Evolutionary conservation across 2,329 filamentous ascomycete species (phyloP), one percentile per base, ranked within the genome.

Genomic region (Aspergillus ochraceoroseus): DNA sequence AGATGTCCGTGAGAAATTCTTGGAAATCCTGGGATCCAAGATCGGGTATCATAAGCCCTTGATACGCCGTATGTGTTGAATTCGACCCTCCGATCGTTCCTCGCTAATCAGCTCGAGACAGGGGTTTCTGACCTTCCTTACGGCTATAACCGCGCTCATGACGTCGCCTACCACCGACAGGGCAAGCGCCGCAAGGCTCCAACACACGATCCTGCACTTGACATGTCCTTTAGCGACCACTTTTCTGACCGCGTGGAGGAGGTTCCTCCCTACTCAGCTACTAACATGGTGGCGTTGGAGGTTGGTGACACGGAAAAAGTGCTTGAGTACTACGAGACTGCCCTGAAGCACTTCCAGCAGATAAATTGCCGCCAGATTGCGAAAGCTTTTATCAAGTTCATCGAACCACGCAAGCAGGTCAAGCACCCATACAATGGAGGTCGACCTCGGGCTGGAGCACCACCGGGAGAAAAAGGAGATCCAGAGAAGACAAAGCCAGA

Each of bases 341-440:
- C 63, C 7, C 64, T 72, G 29, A 61, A 63, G 38, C 56, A 63
- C 19, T 63, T 73, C 43, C 68, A 71, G 44, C 70, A 72, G 43
- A 56, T 68, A 27, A 68, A 66, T 36, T 71, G 68, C 37, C 67
- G 68, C 4, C 54, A 64, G 12, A 61, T 73, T 14, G 62, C 64
- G 14, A 72, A 71, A 45, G 63, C 62, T 3, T 71, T 68, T 44
- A 70, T 73, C 43, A 72, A 68, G 44, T 57, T 63, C 4, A 69
- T 71, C 17, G 66, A 72, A 32, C 70, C 69, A 3, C 62, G 65
- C 22, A 73, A 72, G 53, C 70, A 72, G 52, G 66, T 67, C 2
- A 67, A 64, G 32, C 65, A 69, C 48, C 70, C 70, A 2, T 73
- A 73, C 49, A 73, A 72, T 49, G 70, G 70, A 7, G 63, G 66